Conservation (phyloP, 1,284 basidiomycete species). For the Pseudozyma flocculosa region DNA sequence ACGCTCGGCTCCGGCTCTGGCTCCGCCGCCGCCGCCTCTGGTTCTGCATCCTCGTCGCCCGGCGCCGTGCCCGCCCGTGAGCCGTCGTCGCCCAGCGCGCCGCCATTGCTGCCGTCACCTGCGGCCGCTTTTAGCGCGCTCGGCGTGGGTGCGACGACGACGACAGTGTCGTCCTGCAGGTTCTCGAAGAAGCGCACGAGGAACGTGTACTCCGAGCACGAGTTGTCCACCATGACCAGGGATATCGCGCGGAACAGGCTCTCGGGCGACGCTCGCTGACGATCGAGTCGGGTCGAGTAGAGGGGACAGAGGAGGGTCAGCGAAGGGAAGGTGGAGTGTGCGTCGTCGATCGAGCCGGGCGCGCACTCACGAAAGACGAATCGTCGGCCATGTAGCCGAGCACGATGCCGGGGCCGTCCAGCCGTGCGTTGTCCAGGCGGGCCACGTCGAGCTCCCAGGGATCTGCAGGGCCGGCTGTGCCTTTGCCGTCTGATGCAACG, state of each 20-base stretch:
- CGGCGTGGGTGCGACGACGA: neutral
- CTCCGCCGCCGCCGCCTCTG: conserved; percentile 13
- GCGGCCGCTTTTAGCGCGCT: neutral
- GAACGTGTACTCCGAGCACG: conserved; percentile 53
- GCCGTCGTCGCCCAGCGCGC: no score
- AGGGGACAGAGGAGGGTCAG: neutral
- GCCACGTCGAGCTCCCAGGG: conserved; percentile 27
- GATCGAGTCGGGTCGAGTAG: neutral
- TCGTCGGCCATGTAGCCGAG: conserved; percentile 55
- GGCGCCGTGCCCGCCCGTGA: no score
- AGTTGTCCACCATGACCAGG: conserved; percentile 52
- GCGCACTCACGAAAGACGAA: conserved; percentile 3
- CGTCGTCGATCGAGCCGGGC: no score
- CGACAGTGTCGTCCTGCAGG: neutral
- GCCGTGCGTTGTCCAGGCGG: conserved; percentile 28
- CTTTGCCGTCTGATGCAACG: neutral
- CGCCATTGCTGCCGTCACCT: no score
- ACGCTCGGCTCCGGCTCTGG: conserved; percentile 25
- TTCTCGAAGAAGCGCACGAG: conserved; percentile 51
- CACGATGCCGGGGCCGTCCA: conserved; percentile 34
- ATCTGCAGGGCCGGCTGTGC: conserved; percentile 6
- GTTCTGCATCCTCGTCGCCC: no score
- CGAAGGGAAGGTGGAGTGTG: no score
- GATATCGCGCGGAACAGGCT: conserved; percentile 49
- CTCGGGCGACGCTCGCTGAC: conserved; percentile 36